Base-by-base conservation (phyloP, 345 rosid species). In the Eucalyptus pauciflora region DNA sequence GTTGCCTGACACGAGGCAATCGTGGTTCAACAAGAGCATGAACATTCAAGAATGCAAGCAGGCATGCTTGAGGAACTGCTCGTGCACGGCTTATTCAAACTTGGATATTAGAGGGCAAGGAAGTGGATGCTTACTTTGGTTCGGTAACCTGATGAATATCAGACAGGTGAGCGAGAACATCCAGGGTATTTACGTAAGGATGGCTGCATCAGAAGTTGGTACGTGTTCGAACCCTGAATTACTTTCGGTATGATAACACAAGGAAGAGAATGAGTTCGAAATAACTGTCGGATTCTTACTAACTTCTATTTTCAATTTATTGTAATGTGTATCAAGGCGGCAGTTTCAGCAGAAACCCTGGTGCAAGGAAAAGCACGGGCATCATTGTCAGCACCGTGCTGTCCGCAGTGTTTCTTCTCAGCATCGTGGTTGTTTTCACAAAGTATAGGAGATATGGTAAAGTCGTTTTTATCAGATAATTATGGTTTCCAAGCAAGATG, bases 201-300 rank as follows among this genome's bases (percentile, higher is more conserved):
- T 92, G 87, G 85, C 92, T 46, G 92, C 91, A 52, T 90, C 92
- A 13, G 90, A 90, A 67, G 86, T 86, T 81, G 92, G 94, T 93
- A 91, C 13, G 88, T 52, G 7, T 60, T 52, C 48, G 27, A 64
- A 31, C n/a, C n/a, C 37, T 31, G n/a, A 88, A 0, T 31, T 56
- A 1, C 54, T 46, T 25, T 67, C 1, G 1, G 27, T 0, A 0
- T 10, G 76, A 20, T 54, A 16, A 86, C 25, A 52, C 5, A 8
- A 27, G 0, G 41, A 52, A 27, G 69, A 24, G 71, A 14, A n/a
- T n/a, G n/a, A n/a, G n/a, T n/a, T n/a, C n/a, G n/a, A n/a, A n/a
- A n/a, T n/a, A n/a, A n/a, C n/a, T n/a, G n/a, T n/a, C n/a, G n/a
- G n/a, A n/a, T n/a, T n/a, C n/a, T 5, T 50, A 52, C 0, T 86